A percentile compares a stretch with the other conserved stretches of the same genome.
Conservation (phyloP, 768 basidiomycete species). For the Xerocomus potaroensis region DNA sequence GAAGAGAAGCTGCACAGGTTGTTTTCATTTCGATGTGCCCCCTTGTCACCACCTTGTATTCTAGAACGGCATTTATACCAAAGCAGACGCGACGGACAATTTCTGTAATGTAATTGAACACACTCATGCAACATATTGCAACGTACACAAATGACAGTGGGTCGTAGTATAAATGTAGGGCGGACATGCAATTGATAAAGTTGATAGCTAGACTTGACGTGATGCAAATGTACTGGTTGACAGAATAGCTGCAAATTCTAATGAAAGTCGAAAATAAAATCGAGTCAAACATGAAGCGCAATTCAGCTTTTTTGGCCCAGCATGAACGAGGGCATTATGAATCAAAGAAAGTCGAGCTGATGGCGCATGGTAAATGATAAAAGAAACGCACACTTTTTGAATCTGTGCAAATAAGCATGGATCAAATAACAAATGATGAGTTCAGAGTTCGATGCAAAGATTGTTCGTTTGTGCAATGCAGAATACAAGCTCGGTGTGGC, state of each 20-base stretch:
- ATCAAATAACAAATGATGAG: constrained; percentile 27
- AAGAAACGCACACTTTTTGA: constrained; percentile 27
- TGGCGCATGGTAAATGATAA: constrained; percentile 26
- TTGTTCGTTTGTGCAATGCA: constrained; percentile 26
- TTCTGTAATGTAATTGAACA: constrained; percentile 14
- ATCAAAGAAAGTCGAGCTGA: constrained; percentile 24
- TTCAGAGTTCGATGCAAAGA: constrained; percentile 33
- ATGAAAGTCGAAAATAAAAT: constrained; percentile 14
- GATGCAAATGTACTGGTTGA: constrained; percentile 24
- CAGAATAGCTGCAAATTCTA: constrained; percentile 27
- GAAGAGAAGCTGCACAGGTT: neutral
- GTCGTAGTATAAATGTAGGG: constrained; percentile 22
- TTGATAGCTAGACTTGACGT: constrained; percentile 18
- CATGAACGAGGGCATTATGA: constrained; percentile 12
- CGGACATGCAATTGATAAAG: constrained; percentile 22
- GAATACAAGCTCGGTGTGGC: constrained; percentile 19
- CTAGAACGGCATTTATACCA: constrained; percentile 16
- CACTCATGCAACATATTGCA: constrained; percentile 25
- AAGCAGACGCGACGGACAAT: neutral
- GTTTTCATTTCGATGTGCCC: constrained; percentile 6
- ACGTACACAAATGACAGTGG: constrained; percentile 29
- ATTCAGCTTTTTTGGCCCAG: constrained; percentile 25
- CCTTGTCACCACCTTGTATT: constrained; percentile 20
- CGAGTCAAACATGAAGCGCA: constrained; percentile 27
- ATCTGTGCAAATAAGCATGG: constrained; percentile 34